Percentiles rank a stretch among this genome's conserved stretches.
These are phyloP conservation scores for Phytophthora tentaculata DNA, from an alignment of 352 stramenopile genomes.

Conservation along the genomic window DNA sequence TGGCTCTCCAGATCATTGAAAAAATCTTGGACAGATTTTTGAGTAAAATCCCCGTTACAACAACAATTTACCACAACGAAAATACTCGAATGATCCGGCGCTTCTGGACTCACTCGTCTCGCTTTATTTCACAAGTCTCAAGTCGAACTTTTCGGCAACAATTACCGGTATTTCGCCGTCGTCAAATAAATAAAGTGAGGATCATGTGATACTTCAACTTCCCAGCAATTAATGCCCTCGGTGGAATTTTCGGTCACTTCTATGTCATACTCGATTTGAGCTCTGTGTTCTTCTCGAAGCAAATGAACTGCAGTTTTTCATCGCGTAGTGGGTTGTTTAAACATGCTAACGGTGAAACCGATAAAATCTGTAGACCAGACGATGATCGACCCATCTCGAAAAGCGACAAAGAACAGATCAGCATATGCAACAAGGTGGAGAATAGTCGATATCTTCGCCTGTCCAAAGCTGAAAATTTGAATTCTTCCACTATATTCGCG, in stretches of 20 bases:
- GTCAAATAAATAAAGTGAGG: conserved; percentile 38
- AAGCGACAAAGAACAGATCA: conserved; percentile 19
- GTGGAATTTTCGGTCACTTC: not conserved
- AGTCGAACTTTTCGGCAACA: conserved; percentile 18
- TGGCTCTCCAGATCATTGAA: conserved; percentile 20
- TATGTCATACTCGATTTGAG: conserved; percentile 3
- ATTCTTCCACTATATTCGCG: not conserved
- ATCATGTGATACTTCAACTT: conserved; percentile 10
- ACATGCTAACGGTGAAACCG: conserved; percentile 14
- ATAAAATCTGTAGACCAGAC: conserved; percentile 23
- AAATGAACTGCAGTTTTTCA: conserved; percentile 19
- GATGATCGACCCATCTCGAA: conserved; percentile 18
- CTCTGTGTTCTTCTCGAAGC: not conserved
- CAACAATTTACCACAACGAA: conserved; percentile 11
- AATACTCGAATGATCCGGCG: conserved; percentile 16
- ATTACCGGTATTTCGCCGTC: conserved; percentile 25
- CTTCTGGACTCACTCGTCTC: conserved; percentile 22
- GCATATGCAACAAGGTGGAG: conserved; percentile 6
- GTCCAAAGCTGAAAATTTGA: conserved; percentile 18
- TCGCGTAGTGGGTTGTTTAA: conserved; percentile 19
- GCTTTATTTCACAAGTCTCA: conserved; percentile 18
- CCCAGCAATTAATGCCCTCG: conserved; percentile 19
- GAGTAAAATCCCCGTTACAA: conserved; percentile 23
- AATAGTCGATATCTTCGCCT: conserved; percentile 3
- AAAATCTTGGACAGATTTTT: conserved; percentile 23